A percentile compares a stretch with the other conserved stretches of the same genome.
These are phyloP conservation scores for Trypanosoma congolense DNA, from an alignment of 208 protist species.

Conservation along the genomic window DNA sequence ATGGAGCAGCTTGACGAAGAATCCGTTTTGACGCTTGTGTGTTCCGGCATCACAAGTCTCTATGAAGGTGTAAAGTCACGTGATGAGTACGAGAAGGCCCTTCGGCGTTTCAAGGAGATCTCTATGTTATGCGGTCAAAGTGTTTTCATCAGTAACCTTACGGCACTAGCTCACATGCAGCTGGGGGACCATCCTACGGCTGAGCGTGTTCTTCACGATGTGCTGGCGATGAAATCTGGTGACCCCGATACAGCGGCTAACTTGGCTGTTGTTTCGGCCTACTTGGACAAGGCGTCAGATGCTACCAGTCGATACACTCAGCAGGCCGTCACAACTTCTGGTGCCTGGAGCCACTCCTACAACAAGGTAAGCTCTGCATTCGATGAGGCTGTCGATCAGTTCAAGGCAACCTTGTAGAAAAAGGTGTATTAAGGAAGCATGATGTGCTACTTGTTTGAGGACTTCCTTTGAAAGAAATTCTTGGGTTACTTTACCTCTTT, in stretches of 20 bases:
- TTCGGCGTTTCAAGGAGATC: conserved; percentile 75
- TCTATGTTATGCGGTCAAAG: conserved; percentile 63
- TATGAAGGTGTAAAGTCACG: conserved; percentile 32
- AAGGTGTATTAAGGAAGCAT: not conserved
- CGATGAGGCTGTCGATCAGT: conserved; percentile 45
- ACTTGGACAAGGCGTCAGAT: conserved; percentile 50
- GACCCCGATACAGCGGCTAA: conserved; percentile 81
- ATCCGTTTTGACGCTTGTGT: conserved; percentile 67
- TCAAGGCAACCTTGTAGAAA: conserved; percentile 12
- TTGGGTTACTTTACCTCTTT: no score
- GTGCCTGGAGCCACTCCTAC: conserved; percentile 40
- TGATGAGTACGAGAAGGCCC: conserved; percentile 35
- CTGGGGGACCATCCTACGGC: conserved; percentile 59
- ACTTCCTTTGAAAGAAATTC: no score
- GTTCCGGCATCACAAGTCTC: conserved; percentile 52
- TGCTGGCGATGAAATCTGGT: conserved; percentile 50
- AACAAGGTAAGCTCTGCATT: conserved; percentile 25
- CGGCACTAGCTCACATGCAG: conserved; percentile 69
- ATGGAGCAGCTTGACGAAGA: conserved; percentile 88
- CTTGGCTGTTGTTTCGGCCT: conserved; percentile 49
- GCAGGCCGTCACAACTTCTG: conserved; percentile 33
- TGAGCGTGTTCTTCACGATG: conserved; percentile 67
- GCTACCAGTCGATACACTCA: conserved; percentile 47
- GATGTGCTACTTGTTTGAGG: not conserved
- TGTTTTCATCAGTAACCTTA: conserved; percentile 66